These are phyloP conservation scores for Eutrema heterophyllum DNA, from an alignment of 345 rosid genomes.

Conservation along the genomic window DNA sequence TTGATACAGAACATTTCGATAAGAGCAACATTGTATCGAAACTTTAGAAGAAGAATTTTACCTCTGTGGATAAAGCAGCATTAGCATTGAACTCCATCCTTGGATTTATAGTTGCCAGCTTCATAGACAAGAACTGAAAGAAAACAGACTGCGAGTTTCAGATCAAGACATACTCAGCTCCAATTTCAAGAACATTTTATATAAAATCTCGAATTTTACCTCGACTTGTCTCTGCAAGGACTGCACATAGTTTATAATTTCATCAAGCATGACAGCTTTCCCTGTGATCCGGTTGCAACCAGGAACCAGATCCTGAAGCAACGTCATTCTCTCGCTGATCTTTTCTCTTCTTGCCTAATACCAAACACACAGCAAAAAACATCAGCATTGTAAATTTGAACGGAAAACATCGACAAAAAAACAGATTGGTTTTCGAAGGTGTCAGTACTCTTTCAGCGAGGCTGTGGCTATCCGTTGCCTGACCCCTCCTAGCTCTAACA, in stretches of 20 bases:
- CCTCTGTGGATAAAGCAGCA: conserved; percentile 59
- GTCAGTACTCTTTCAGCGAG: conserved; percentile 79
- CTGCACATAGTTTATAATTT: conserved; percentile 94
- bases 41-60: conserved; percentile 7
- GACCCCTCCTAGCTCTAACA: conserved; percentile 93
- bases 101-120: conserved; percentile 78
- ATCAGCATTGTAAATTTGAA: background rate
- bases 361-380: conserved; percentile 8
- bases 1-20: background rate
- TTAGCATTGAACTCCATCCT: conserved; percentile 58
- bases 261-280: conserved; percentile 96
- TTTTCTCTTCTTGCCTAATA: conserved; percentile 83
- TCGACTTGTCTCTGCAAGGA: conserved; percentile 92
- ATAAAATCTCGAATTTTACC: conserved; percentile 34
- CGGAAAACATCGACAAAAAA: background rate
- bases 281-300: conserved; percentile 87
- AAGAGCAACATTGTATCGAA: background rate
- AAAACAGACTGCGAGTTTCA: conserved; percentile 10
- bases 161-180: background rate
- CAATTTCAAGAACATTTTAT: background rate
- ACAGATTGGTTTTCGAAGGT: background rate
- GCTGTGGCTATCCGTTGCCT: conserved; percentile 93
- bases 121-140: conserved; percentile 83
- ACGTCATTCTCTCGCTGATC: conserved; percentile 89
- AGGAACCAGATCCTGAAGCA: conserved; percentile 94